Percentiles rank a stretch among this genome's conserved stretches.
Conservation (phyloP, 2,329 filamentous ascomycete species). For the Scedosporium dehoogii region DNA sequence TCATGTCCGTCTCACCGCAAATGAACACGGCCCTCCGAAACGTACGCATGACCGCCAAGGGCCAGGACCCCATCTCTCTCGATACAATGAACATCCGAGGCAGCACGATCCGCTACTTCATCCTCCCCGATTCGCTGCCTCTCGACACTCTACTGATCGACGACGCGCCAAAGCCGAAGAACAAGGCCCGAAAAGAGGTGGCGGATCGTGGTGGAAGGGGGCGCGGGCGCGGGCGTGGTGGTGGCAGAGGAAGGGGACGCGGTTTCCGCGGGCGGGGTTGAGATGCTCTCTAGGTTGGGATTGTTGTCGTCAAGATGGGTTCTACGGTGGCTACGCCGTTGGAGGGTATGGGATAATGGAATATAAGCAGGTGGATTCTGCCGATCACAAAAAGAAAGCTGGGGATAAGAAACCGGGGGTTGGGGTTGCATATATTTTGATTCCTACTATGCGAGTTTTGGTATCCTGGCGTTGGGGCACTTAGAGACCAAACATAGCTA, state of each 20-base stretch:
- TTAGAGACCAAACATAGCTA: neutral
- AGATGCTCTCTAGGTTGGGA: neutral
- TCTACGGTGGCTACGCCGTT: neutral
- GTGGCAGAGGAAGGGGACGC: constrained; percentile 45
- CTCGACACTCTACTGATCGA: constrained; percentile 93
- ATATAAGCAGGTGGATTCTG: constrained; percentile 6
- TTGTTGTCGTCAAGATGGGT: neutral
- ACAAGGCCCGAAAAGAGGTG: constrained; percentile 94
- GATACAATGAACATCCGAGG: constrained; percentile 97
- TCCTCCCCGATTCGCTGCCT: constrained; percentile 89
- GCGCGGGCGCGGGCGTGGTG: constrained; percentile 40
- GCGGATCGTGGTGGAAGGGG: constrained; percentile 49
- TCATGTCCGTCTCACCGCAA: constrained; percentile 90
- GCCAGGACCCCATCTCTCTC: constrained; percentile 76
- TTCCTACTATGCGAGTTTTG: constrained; percentile 1
- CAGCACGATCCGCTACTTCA: constrained; percentile 91
- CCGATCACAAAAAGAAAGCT: constrained; percentile 13
- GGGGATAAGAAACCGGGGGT: neutral
- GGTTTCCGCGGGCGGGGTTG: constrained; percentile 28
- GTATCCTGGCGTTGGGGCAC: constrained; percentile 8
- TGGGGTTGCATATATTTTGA: neutral
- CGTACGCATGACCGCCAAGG: constrained; percentile 91
- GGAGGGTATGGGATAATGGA: neutral
- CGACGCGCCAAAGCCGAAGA: constrained; percentile 97
- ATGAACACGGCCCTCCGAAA: constrained; percentile 97